Conservation (phyloP, 78 protist species). For the Chrysochromulina tobinii region DNA sequence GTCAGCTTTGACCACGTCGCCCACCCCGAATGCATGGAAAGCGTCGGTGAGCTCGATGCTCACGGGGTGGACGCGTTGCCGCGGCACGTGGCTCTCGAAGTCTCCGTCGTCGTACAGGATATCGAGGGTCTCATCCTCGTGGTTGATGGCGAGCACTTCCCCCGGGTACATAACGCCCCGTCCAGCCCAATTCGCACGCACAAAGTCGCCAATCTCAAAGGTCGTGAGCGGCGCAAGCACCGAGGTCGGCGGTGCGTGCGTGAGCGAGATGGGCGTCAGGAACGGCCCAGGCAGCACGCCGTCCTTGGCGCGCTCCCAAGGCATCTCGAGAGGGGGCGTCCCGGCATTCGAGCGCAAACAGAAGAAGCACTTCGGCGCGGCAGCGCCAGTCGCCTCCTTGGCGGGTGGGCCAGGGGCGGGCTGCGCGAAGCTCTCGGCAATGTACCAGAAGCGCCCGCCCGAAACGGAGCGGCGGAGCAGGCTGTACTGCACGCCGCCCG, state of each 20-base stretch:
- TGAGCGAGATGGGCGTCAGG: not conserved
- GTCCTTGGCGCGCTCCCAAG: not conserved
- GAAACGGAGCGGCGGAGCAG: no score
- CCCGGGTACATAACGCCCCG: not conserved
- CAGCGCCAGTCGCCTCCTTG: no score
- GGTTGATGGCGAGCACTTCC: not conserved
- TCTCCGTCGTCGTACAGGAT: not conserved
- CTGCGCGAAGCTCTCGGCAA: no score
- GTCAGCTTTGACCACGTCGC: not conserved
- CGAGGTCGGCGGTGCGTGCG: not conserved
- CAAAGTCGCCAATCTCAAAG: not conserved
- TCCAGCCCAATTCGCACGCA: not conserved
- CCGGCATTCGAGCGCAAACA: not conserved
- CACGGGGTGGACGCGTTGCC: not conserved
- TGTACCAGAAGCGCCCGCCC: no score
- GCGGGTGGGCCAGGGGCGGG: no score
- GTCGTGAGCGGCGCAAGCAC: not conserved
- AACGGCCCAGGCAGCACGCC: not conserved
- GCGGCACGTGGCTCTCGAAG: not conserved
- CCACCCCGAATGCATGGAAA: not conserved
- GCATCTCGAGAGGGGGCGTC: not conserved
- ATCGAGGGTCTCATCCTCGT: not conserved
- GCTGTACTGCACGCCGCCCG: no score
- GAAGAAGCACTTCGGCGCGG: no score
- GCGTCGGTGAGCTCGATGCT: constrained; percentile 14